Base-by-base conservation (phyloP, 176 grass and related monocot genomes). In the Neostapfia colusana region DNA sequence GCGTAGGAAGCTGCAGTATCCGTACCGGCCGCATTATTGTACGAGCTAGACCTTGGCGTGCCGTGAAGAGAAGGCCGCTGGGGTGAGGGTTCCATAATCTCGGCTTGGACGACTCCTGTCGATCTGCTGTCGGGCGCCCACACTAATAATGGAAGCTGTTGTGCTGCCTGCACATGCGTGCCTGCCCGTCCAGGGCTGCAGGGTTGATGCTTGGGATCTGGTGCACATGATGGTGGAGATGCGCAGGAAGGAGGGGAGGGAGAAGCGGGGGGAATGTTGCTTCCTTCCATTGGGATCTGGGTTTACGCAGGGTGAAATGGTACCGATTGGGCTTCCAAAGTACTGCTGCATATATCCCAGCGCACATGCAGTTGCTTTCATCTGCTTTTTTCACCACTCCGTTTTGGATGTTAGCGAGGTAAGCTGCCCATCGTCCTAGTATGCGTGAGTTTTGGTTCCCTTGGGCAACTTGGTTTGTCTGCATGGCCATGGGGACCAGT, bases 251-350 rank as follows among this genome's bases (percentile, higher is more conserved):
- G 24, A 41, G 70, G 16, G 26, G 38, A 35, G 43, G 73, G 63
- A 27, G 77, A 54, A 61, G 34, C 77, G 23, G 49, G 72, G 65
- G 73, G 86, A 88, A 85, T 82, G 82, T 73, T 76, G 71, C n/a
- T n/a, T n/a, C n/a, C 70, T 28, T 67, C 69, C 59, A 67, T 83
- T 79, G 88, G 84, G 69, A 84, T 86, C 70, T 74, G 78, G 55
- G 62, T 59, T 27, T 1, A 17, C 31, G 39, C 38, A 21, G 8
- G 70, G 48, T 65, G 37, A 53, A 31, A 13, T 77, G 43, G 43
- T 45, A 51, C 49, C 16, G 49, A 51, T 51, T 51, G 49, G 16
- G 49, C 17, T 48, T 48, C 13, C 14, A 48, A n/a, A 4, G 17
- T 8, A 20, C 0, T n/a, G 6, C 1, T 53, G 50, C 6, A 2